Evolutionary conservation across 2,329 filamentous ascomycete genomes (phyloP).

Genomic region (Penicillium janthinellum): DNA sequence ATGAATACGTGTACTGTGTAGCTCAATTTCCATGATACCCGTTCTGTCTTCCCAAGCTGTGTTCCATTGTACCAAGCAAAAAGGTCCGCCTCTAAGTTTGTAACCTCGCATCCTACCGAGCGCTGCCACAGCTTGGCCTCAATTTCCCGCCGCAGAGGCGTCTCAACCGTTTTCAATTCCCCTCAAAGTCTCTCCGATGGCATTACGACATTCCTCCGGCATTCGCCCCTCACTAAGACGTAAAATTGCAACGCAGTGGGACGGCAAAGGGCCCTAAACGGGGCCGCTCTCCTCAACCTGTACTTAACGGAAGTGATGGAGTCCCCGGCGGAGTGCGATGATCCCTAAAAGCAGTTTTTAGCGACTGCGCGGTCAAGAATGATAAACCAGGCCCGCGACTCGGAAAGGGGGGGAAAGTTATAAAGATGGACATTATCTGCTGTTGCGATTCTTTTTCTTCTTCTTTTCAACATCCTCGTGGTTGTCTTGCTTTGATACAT

Average conservation of each 20-base stretch:
- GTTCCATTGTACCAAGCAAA: background rate
- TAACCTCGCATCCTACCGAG: background rate
- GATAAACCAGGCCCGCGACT: conserved; percentile 12
- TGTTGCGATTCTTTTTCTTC: conserved; percentile 6
- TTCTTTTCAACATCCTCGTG: conserved; percentile 1
- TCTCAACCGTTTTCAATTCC: background rate
- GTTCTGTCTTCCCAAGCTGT: background rate
- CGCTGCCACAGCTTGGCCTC: background rate
- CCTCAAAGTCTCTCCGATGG: conserved; percentile 6
- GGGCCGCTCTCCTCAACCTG: conserved; percentile 48
- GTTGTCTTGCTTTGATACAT: conserved; percentile 3
- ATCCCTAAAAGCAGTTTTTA: conserved; percentile 53
- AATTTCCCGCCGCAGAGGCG: conserved; percentile 9
- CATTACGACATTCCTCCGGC: conserved; percentile 15
- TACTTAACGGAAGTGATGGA: conserved; percentile 50
- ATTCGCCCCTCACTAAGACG: conserved; percentile 9
- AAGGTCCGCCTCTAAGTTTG: background rate
- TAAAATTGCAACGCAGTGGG: conserved; percentile 28
- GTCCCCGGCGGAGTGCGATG: conserved; percentile 29
- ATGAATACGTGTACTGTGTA: conserved; percentile 15
- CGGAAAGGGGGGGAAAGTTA: conserved; percentile 17
- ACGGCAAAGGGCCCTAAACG: conserved; percentile 29
- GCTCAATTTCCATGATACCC: conserved; percentile 29
- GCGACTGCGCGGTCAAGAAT: conserved; percentile 34
- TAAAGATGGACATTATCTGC: conserved; percentile 17